Conservation (phyloP, 2,329 filamentous ascomycete genomes). For the Dothidotthia symphoricarpi region DNA sequence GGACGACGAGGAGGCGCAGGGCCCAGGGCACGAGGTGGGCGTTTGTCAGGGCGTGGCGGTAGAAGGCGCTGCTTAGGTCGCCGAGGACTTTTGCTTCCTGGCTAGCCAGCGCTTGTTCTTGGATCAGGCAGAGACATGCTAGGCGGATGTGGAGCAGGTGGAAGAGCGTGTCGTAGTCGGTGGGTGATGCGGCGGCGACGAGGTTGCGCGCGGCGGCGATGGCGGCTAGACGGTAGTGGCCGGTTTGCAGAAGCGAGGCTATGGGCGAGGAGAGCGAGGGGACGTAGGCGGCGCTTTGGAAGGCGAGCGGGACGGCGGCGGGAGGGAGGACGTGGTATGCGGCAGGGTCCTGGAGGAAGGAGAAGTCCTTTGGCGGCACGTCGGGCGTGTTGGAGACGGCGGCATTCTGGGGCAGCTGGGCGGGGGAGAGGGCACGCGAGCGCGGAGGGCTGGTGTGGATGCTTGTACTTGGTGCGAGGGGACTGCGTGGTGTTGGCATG, state of each 20-base stretch:
- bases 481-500: background rate
- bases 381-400: constrained; percentile 1
- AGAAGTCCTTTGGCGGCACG: constrained; percentile 7
- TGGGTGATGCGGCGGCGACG: constrained; percentile 50
- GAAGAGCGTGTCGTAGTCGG: constrained; percentile 68
- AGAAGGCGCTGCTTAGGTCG: constrained; percentile 58
- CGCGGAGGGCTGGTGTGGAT: constrained; percentile 1
- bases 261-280: constrained; percentile 63
- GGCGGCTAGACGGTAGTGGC: constrained; percentile 79
- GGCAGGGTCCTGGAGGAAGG: constrained; percentile 71
- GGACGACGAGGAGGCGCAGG: constrained; percentile 76
- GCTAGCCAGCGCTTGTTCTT: constrained; percentile 57
- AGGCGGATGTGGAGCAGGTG: constrained; percentile 76
- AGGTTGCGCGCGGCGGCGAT: constrained; percentile 64
- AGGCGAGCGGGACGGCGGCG: constrained; percentile 61
- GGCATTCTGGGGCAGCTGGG: constrained; percentile 36
- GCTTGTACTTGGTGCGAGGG: background rate
- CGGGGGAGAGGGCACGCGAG: constrained; percentile 19
- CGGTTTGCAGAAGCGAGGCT: constrained; percentile 63
- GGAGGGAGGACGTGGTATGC: constrained; percentile 78
- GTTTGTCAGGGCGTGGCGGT: constrained; percentile 49
- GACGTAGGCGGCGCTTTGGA: constrained; percentile 66
- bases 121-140: constrained; percentile 76
- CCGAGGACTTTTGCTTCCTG: constrained; percentile 63
- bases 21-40: constrained; percentile 75